phyloP scores from a whole-genome alignment of 169 alveolate genomes.

The Eimeria acervulina region DNA sequence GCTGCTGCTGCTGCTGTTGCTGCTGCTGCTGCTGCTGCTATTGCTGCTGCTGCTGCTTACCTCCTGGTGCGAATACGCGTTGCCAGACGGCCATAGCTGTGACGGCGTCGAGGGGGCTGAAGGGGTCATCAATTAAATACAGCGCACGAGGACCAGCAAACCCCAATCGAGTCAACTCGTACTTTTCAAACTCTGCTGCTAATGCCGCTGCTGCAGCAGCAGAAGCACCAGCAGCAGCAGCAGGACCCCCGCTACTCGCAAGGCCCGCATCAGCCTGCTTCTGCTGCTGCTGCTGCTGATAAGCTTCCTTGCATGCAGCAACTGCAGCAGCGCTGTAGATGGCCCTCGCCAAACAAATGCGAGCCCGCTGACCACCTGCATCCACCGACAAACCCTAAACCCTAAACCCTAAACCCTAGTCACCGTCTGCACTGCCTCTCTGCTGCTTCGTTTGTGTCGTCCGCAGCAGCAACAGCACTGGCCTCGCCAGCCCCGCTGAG shows the following conservation, averaged over 20 bases:
- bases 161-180: neutral
- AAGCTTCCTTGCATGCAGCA: neutral
- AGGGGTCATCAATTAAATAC: constrained; percentile 88
- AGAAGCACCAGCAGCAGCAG: neutral
- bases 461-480: too few species aligned
- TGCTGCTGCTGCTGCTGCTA: neutral
- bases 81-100: constrained; percentile 72
- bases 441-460: neutral
- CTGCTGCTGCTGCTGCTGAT: neutral
- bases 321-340: constrained; percentile 66
- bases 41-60: constrained; percentile 20
- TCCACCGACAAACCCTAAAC: too few species aligned
- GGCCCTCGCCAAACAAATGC: constrained; percentile 55
- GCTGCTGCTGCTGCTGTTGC: neutral
- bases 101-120: constrained; percentile 86
- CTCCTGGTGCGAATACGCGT: constrained; percentile 62
- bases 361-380: constrained; percentile 63
- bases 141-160: constrained; percentile 20
- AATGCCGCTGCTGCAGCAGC: neutral
- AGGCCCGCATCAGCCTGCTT: too few species aligned
- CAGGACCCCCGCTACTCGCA: neutral
- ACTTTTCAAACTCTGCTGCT: neutral
- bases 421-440: neutral
- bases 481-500: too few species aligned
- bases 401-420: neutral